A percentile compares a stretch with the other conserved stretches of the same genome.
These are phyloP conservation scores for Clarireedia homoeocarpa DNA, from an alignment of 2,329 filamentous ascomycete species.

Conservation along the genomic window DNA sequence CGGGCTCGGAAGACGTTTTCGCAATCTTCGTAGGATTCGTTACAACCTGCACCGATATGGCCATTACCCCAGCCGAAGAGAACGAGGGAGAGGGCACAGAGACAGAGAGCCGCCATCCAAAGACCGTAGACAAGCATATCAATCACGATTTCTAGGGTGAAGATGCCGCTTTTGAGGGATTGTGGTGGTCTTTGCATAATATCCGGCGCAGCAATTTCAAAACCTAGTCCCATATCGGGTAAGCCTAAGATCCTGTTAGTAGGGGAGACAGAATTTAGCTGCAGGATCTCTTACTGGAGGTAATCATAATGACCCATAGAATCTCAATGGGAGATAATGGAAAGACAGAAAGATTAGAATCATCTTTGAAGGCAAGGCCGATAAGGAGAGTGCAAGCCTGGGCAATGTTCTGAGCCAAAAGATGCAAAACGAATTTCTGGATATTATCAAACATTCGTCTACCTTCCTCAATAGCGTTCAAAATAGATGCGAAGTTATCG, in stretches of 20 bases:
- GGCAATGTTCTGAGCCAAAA: constrained; percentile 67
- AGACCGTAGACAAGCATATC: constrained; percentile 76
- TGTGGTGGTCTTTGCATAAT: constrained; percentile 76
- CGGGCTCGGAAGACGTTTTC: constrained; percentile 62
- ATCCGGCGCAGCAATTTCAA: constrained; percentile 66
- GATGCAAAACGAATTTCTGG: constrained; percentile 60
- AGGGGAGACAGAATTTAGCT: too few species aligned
- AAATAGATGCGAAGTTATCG: constrained; percentile 68
- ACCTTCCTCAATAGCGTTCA: constrained; percentile 65
- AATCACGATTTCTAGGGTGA: constrained; percentile 67
- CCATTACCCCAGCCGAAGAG: constrained; percentile 52
- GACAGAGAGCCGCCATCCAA: constrained; percentile 66
- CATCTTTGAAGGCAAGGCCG: constrained; percentile 74
- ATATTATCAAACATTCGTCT: constrained; percentile 71
- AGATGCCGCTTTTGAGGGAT: constrained; percentile 58
- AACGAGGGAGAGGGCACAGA: constrained; percentile 55
- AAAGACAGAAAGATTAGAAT: constrained; percentile 66
- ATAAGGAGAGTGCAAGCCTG: constrained; percentile 76
- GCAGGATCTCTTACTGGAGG: constrained; percentile 46
- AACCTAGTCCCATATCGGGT: constrained; percentile 80
- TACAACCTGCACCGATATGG: constrained; percentile 51
- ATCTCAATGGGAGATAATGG: constrained; percentile 81
- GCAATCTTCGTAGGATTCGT: constrained; percentile 48
- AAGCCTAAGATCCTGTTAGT: constrained; percentile 34
- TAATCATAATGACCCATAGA: constrained; percentile 92